Conservation (phyloP, 1,284 basidiomycete genomes). For the Sphaerobolus stellatus region DNA sequence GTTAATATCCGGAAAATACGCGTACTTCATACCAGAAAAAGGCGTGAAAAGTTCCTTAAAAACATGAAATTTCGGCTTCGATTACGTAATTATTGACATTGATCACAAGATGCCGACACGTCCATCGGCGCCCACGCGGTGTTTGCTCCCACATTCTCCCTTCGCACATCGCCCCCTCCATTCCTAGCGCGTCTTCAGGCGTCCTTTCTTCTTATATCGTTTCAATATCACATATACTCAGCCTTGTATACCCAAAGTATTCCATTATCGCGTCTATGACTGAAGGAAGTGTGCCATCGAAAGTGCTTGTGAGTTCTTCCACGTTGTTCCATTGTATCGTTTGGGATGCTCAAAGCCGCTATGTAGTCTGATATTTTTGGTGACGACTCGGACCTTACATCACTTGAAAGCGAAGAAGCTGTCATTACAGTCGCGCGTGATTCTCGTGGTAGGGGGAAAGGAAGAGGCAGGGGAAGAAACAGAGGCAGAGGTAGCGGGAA, state of each 20-base stretch:
- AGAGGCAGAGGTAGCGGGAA: no score
- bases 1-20: neutral
- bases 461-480: neutral
- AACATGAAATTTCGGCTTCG: neutral
- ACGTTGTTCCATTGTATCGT: no score
- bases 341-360: no score
- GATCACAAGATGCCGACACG: slow-evolving; percentile 6
- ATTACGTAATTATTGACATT: neutral
- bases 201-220: neutral
- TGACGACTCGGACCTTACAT: neutral
- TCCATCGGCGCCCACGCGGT: neutral
- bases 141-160: slow-evolving; percentile 3
- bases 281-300: neutral
- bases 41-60: neutral
- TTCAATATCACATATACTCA: neutral
- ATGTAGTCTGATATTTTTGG: no score
- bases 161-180: neutral
- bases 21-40: neutral
- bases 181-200: neutral
- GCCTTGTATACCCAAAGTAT: neutral
- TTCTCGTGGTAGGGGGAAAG: slow-evolving; percentile 1
- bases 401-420: neutral
- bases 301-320: neutral
- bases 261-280: neutral
- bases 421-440: neutral